A percentile compares a stretch with the other conserved stretches of the same genome.
phyloP scores from a whole-genome alignment of 2,329 filamentous ascomycete genomes.

The Colletotrichum tropicicola region DNA sequence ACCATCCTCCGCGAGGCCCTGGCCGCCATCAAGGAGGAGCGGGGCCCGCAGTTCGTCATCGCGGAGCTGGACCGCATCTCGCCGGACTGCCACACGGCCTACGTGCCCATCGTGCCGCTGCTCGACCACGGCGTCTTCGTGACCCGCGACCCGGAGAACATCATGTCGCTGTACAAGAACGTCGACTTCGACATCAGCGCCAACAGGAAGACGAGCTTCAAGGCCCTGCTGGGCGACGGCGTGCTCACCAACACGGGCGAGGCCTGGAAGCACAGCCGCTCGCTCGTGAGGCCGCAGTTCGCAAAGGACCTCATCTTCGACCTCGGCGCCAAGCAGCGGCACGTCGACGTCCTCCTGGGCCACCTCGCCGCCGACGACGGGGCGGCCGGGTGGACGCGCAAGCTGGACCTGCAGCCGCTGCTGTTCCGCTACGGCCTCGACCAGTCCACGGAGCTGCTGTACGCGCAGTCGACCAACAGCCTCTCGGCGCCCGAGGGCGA shows the following conservation, averaged over 20 bases:
- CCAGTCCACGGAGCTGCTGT: slow-evolving; percentile 71
- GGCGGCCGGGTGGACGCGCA: slow-evolving; percentile 34
- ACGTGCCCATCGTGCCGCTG: background rate
- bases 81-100: background rate
- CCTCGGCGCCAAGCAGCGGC: slow-evolving; percentile 74
- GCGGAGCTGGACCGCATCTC: background rate
- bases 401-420: slow-evolving; percentile 68
- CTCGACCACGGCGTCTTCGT: background rate
- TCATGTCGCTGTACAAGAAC: background rate
- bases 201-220: background rate
- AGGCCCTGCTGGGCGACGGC: background rate
- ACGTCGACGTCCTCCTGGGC: slow-evolving; percentile 68
- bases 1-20: background rate
- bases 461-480: slow-evolving; percentile 33
- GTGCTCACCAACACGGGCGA: slow-evolving; percentile 64
- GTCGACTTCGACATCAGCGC: background rate
- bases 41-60: background rate
- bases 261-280: slow-evolving; percentile 59
- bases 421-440: slow-evolving; percentile 74
- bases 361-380: slow-evolving; percentile 64
- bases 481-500: background rate
- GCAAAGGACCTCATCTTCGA: slow-evolving; percentile 67
- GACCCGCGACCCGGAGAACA: background rate
- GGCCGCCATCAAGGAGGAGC: background rate
- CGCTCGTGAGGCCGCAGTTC: slow-evolving; percentile 62